Percentiles rank a stretch among this genome's conserved stretches.
phyloP scores from a whole-genome alignment of 2,329 filamentous ascomycete species.

The Chaetomiaceae sp. region DNA sequence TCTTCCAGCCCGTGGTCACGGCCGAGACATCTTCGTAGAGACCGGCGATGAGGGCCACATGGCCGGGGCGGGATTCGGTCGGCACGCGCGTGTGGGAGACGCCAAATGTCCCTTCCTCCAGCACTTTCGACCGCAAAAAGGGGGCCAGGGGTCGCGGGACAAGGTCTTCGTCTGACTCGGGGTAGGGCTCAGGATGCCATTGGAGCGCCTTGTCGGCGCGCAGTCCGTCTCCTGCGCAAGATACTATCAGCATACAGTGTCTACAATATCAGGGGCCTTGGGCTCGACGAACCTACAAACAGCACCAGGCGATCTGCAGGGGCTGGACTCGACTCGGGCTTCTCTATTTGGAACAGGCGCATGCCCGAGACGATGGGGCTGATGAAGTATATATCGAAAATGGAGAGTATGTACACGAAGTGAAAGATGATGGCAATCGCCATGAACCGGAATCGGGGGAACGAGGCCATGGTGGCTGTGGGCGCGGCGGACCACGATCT shows the following conservation, averaged over 20 bases:
- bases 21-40: constrained; percentile 97
- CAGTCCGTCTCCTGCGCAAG: constrained; percentile 68
- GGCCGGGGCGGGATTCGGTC: constrained; percentile 91
- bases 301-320: constrained; percentile 88
- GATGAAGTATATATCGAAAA: constrained; percentile 98
- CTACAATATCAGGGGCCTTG: background rate
- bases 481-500: too few relatives aligned
- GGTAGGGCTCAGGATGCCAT: constrained; percentile 81
- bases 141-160: constrained; percentile 77
- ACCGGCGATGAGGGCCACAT: constrained; percentile 94
- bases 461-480: constrained; percentile 46
- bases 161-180: constrained; percentile 59
- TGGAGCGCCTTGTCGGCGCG: constrained; percentile 98
- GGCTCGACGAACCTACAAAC: constrained; percentile 69
- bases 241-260: constrained; percentile 2
- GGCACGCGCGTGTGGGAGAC: constrained; percentile 96
- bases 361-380: constrained; percentile 96
- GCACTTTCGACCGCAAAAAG: constrained; percentile 81
- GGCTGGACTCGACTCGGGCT: constrained; percentile 53
- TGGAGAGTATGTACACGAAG: constrained; percentile 86
- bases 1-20: constrained; percentile 95
- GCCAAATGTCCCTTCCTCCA: constrained; percentile 89
- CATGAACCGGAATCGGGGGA: constrained; percentile 73
- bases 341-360: constrained; percentile 70
- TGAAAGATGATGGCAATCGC: constrained; percentile 89